These are phyloP conservation scores for Penicillium oxalicum DNA, from an alignment of 2,329 filamentous ascomycete species.

Conservation along the genomic window DNA sequence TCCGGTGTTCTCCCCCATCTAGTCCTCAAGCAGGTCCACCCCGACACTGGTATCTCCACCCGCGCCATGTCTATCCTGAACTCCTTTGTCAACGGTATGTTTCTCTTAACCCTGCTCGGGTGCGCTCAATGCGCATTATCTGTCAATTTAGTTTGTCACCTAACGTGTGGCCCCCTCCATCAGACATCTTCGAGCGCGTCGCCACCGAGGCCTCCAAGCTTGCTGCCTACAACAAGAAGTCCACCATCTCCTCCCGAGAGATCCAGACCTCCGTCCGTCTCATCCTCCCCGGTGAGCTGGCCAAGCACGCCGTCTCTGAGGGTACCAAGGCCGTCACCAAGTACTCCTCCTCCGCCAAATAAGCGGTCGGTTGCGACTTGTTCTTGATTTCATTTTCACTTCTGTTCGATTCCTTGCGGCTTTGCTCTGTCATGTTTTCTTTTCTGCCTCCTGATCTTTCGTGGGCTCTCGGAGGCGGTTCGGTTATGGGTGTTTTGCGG, in stretches of 20 bases:
- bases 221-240: conserved; percentile 99
- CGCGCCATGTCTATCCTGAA: conserved; percentile 99
- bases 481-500: conserved; percentile 42
- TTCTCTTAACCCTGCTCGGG: not conserved
- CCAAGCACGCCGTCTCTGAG: conserved; percentile 99
- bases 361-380: conserved; percentile 42
- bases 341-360: conserved; percentile 99
- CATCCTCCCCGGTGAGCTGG: conserved; percentile 96
- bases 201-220: conserved; percentile 98
- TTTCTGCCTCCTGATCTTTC: conserved; percentile 36
- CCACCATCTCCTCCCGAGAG: conserved; percentile 97
- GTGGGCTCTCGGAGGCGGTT: conserved; percentile 40
- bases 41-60: conserved; percentile 99
- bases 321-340: conserved; percentile 99
- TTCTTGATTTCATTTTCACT: conserved; percentile 44
- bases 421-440: conserved; percentile 35
- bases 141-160: not conserved
- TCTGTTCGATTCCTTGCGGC: conserved; percentile 35
- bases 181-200: conserved; percentile 98
- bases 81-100: conserved; percentile 96
- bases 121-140: not conserved
- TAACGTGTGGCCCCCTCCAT: not conserved
- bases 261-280: conserved; percentile 98
- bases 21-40: conserved; percentile 99
- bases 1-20: conserved; percentile 16